Conservation (phyloP, 805 yeast species). For the Nakazawaea ernobii region DNA sequence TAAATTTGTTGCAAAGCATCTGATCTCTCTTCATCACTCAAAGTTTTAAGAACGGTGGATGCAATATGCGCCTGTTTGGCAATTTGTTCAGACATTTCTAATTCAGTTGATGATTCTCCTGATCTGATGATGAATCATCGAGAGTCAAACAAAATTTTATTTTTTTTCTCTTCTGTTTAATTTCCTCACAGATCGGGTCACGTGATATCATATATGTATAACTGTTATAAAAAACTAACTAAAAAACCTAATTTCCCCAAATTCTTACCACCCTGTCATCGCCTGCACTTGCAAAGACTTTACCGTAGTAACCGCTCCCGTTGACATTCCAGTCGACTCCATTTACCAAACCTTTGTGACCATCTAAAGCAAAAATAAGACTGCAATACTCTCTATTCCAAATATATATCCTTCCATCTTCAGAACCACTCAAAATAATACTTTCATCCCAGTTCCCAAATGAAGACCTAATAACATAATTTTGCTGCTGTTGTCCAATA, state of each 20-base stretch:
- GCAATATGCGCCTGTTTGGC: slow-evolving; percentile 82
- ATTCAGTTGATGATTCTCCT: background rate
- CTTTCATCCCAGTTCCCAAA: slow-evolving; percentile 71
- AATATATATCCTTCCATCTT: slow-evolving; percentile 69
- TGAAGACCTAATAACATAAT: slow-evolving; percentile 67
- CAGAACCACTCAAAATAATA: slow-evolving; percentile 74
- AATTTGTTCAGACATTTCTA: slow-evolving; percentile 60
- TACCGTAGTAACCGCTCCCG: slow-evolving; percentile 22
- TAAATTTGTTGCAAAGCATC: slow-evolving; percentile 67
- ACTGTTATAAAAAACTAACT: background rate
- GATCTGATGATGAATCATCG: background rate
- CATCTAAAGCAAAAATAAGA: slow-evolving; percentile 53
- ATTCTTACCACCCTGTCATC: slow-evolving; percentile 71
- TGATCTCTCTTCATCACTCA: slow-evolving; percentile 68
- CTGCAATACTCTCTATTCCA: slow-evolving; percentile 76
- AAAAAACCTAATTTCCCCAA: slow-evolving; percentile 39
- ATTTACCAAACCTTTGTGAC: slow-evolving; percentile 64
- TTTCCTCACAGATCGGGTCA: background rate
- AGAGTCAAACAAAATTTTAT: background rate
- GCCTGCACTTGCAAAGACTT: slow-evolving; percentile 71
- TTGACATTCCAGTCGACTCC: slow-evolving; percentile 66
- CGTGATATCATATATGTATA: background rate
- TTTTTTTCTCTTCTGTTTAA: background rate
- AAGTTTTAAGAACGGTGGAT: slow-evolving; percentile 74
- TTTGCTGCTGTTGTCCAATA: slow-evolving; percentile 67